Base-by-base conservation (phyloP, 495 filamentous ascomycete species). In the Hyaloscypha hepaticicola region DNA sequence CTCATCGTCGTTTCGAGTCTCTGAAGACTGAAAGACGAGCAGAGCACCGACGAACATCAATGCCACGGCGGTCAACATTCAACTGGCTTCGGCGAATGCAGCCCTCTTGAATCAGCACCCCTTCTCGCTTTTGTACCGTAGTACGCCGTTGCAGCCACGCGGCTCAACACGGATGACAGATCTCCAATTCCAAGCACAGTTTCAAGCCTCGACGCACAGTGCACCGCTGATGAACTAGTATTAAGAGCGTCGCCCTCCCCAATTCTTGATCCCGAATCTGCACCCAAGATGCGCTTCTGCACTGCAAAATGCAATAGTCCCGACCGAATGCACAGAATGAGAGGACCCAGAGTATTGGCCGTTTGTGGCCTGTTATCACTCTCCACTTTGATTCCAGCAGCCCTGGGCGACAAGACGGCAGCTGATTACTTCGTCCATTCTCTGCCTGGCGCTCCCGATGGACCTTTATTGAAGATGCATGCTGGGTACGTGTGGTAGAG, bases 391-490 rank as follows among this genome's bases (percentile, higher is more conserved):
- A 61, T 53, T 41, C 59, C 60, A 3, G 8, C 51, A 27, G 58
- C 48, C 11, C 5, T 60, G 24, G 63, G 69, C 11, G 83, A 82
- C n/a, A 83, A 81, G 66, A 81, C 83, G 3, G 88, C 93, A 27
- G 90, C 86, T 24, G 95, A 98, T 74, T 99, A 97, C 76, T 99
- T 88, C 78, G 88, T 99, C 25, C 83, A 85, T 64, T 83, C 83
- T 9, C 79, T 99, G 22, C 95, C 95, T 4, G 95, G 95, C 33
- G 87, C 86, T n/a, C 95, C 95, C 16, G 81, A 86, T 41, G 90
- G 88, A 0, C 89, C 92, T 9, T 74, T 92, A 62, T 73, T 96
- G 68, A 97, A 96, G 79, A 97, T 98, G 93, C 94, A 97, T 82
- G 95, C 95, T 77, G 95, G 94, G 93, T 97, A 76, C 79, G 89